Evolutionary conservation across 495 filamentous ascomycete species (phyloP).

Genomic region (Tuber brumale): DNA sequence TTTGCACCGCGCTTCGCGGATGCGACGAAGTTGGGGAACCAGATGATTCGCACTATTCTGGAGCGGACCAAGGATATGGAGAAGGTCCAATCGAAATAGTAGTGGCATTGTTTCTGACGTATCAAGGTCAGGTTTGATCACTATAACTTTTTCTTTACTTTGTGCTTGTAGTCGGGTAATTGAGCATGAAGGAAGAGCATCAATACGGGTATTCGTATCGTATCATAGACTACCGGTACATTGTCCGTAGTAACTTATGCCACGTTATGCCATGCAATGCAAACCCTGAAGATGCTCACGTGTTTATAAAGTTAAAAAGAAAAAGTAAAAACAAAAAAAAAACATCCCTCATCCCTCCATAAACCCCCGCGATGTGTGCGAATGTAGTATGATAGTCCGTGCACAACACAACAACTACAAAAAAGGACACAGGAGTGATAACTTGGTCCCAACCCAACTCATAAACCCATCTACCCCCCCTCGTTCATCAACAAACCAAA

Average conservation of each 20-base stretch:
- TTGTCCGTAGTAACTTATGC: background rate
- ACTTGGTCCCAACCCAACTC: background rate
- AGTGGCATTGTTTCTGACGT: background rate
- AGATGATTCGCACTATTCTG: constrained; percentile 93
- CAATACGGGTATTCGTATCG: background rate
- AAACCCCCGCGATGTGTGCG: background rate
- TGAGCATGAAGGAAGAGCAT: background rate
- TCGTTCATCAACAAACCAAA: background rate
- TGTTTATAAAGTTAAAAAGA: background rate
- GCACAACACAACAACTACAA: too few species aligned
- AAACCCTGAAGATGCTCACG: background rate
- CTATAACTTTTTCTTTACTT: background rate
- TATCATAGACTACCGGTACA: background rate
- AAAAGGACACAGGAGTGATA: background rate
- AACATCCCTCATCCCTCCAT: background rate
- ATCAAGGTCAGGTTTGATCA: background rate
- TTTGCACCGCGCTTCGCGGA: constrained; percentile 83
- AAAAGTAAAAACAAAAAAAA: background rate
- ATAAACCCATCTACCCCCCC: background rate
- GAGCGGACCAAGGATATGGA: constrained; percentile 59
- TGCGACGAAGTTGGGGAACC: constrained; percentile 78
- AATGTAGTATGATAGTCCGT: background rate
- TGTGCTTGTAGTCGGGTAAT: background rate
- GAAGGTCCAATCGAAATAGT: constrained; percentile 3
- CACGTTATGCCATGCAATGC: background rate